A percentile compares a stretch with the other conserved stretches of the same genome.
These are phyloP conservation scores for Cicer chorassanicum DNA, from an alignment of 306 rosid species.

Conservation along the genomic window DNA sequence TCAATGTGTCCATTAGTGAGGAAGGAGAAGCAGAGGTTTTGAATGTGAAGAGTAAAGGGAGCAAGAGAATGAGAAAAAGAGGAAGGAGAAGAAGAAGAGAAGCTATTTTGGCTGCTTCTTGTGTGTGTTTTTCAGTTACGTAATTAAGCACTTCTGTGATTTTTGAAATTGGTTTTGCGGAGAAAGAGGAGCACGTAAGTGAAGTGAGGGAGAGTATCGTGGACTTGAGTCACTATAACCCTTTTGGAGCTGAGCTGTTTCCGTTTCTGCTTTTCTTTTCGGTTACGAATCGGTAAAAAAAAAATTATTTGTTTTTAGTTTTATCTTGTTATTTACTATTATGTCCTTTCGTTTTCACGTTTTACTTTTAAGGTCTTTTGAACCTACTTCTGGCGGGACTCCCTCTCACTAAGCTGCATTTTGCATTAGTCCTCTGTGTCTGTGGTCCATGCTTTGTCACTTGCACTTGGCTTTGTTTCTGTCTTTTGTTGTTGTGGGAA, in stretches of 20 bases:
- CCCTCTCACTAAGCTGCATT: not conserved
- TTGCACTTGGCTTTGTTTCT: too few relatives aligned
- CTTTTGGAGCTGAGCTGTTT: not conserved
- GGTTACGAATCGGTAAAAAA: not conserved
- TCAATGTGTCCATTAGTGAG: conserved; percentile 62
- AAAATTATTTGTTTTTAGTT: too few relatives aligned
- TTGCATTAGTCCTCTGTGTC: too few relatives aligned
- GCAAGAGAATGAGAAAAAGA: conserved; percentile 3
- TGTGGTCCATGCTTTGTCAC: too few relatives aligned
- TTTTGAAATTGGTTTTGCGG: conserved; percentile 28
- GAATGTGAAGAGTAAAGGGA: conserved; percentile 19
- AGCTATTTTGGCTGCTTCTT: conserved; percentile 44
- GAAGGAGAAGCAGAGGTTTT: conserved; percentile 2
- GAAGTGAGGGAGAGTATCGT: conserved; percentile 4
- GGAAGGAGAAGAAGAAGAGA: conserved; percentile 28
- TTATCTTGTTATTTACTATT: not conserved
- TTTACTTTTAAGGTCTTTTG: not conserved
- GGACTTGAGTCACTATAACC: not conserved
- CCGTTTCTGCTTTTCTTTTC: not conserved
- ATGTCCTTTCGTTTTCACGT: conserved; percentile 10
- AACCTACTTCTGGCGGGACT: conserved; percentile 19
- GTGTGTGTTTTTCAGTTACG: conserved; percentile 40
- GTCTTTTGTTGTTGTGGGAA: too few relatives aligned
- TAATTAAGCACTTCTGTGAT: not conserved
- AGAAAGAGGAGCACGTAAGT: conserved; percentile 39